Evolutionary conservation across 1,284 basidiomycete species (phyloP).

Genomic region (Cystobasidiaceae sp.): DNA sequence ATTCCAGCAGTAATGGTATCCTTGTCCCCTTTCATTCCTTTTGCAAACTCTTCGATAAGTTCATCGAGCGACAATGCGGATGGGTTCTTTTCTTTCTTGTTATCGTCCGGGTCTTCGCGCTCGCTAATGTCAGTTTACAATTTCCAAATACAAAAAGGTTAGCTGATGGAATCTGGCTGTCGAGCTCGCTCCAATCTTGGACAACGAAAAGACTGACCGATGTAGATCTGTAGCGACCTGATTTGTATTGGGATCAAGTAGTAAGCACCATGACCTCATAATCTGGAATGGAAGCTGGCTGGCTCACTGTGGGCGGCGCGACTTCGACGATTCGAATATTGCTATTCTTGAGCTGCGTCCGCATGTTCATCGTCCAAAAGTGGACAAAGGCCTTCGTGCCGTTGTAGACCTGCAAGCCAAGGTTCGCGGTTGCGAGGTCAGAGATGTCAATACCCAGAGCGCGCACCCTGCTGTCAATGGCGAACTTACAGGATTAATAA

Average conservation of each 20-base stretch:
- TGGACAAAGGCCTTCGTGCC: conserved; percentile 42
- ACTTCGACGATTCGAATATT: conserved; percentile 43
- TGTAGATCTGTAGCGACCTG: conserved; percentile 17
- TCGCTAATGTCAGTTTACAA: conserved; percentile 38
- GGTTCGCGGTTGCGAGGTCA: neutral
- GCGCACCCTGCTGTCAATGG: too few relatives aligned
- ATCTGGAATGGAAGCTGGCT: neutral
- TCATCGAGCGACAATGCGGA: conserved; percentile 40
- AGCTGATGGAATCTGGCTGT: neutral
- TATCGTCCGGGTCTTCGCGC: conserved; percentile 36
- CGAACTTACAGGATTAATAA: conserved; percentile 16
- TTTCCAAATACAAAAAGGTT: neutral
- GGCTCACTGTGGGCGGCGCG: conserved; percentile 42
- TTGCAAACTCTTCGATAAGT: conserved; percentile 41
- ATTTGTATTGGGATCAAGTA: neutral
- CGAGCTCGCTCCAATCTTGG: neutral
- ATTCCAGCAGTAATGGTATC: conserved; percentile 41
- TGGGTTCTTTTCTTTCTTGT: conserved; percentile 43
- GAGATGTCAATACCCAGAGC: neutral
- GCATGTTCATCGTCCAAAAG: conserved; percentile 42
- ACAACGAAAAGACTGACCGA: neutral
- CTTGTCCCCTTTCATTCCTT: conserved; percentile 39
- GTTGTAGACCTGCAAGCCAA: conserved; percentile 33
- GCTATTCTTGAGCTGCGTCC: conserved; percentile 41
- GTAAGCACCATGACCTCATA: neutral